Base-by-base conservation (phyloP, 2,329 filamentous ascomycete genomes). In the Byssothecium circinans region DNA sequence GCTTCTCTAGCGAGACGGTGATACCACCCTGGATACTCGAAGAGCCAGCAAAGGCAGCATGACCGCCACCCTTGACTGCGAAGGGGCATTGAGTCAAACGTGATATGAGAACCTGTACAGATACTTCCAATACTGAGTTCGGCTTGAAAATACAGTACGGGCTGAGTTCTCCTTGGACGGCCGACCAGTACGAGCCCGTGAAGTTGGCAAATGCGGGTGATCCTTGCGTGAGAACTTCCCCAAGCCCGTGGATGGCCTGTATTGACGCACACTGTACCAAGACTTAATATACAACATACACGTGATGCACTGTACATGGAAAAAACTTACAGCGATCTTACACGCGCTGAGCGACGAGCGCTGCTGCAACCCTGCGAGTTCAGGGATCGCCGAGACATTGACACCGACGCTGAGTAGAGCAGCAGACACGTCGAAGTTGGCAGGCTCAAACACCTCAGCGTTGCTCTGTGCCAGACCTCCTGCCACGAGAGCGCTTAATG, bases 11-110 rank as follows among this genome's bases (percentile, higher is more conserved):
- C 18, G 61, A 56, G 22, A 69, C 51, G 1, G 65, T 69, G 8
- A 70, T 62, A 12, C 67, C 67, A 23, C 54, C 58, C 8, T 67
- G 53, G 20, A 68, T 68, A 39, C 61, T 68, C 1, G 65, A 67
- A 10, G 55, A 50, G 8, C 64, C 66, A 19, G 57, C 57, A 25
- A 58, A 60, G 2, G 58, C 56, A 38, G 43, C 43, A 20, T 50
- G 43, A 10, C 47, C 47, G 12, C 43, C 47, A 39, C 43, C 30
- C 25, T 43, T 46, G 10, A 46, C 39, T 0, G 43, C 38, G 19
- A 46, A 50, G 8, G 34, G 59, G 36, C 65, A 70, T 40, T 55
- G 56, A 8, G 57, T 58, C 2, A 63, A 40, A 10, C 60, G 54
- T 4, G 62, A 59, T 7, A 65, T 20, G 2, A 64, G 45, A 12